These are phyloP conservation scores for Eimeria necatrix DNA, from an alignment of 169 alveolate species.

Conservation along the genomic window DNA sequence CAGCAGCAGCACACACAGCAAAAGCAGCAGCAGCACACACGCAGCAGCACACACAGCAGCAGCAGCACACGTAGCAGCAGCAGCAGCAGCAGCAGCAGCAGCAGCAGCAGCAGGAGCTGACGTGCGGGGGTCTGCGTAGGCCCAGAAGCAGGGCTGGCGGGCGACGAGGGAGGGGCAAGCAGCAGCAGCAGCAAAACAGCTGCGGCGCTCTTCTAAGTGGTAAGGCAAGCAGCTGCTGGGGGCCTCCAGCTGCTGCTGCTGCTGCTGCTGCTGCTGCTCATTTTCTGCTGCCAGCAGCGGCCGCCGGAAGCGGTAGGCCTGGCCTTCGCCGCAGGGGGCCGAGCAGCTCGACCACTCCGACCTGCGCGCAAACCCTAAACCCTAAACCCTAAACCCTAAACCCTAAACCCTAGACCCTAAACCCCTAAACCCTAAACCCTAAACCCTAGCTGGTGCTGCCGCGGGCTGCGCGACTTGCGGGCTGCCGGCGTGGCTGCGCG, in stretches of 20 bases:
- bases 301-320: not conserved
- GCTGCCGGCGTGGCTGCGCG: too few species aligned
- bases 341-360: conserved; percentile 35
- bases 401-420: conserved; percentile 34
- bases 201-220: not conserved
- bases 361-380: not conserved
- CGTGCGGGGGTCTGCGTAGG: not conserved
- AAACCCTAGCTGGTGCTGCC: too few species aligned
- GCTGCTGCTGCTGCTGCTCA: not conserved
- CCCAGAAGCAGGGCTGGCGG: conserved; percentile 45
- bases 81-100: not conserved
- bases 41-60: conserved; percentile 12
- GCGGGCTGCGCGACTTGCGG: too few species aligned
- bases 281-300: not conserved
- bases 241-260: not conserved
- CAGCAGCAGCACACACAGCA: not conserved
- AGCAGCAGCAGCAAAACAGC: not conserved
- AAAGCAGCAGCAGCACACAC: not conserved
- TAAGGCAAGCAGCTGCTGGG: conserved; percentile 5
- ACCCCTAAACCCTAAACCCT: too few species aligned
- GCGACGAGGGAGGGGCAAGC: conserved; percentile 13
- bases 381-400: conserved; percentile 58
- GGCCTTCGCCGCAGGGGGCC: conserved; percentile 34
- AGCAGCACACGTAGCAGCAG: not conserved
- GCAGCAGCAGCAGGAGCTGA: conserved; percentile 28